Evolutionary conservation across 2,329 filamentous ascomycete species (phyloP).

Genomic region (Fusarium anguioides): DNA sequence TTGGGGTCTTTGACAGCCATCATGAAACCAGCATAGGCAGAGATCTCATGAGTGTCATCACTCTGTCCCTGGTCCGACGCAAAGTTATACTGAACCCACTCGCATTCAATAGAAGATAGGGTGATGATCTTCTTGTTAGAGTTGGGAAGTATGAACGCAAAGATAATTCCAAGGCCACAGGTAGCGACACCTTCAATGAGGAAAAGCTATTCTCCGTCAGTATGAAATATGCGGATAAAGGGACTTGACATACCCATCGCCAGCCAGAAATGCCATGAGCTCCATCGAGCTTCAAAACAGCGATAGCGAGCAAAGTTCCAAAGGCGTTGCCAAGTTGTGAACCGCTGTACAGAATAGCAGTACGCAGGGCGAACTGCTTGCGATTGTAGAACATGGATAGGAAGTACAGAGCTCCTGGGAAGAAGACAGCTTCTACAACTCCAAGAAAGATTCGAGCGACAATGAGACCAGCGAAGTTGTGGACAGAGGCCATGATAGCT

Average conservation of each 20-base stretch:
- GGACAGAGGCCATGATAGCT: neutral
- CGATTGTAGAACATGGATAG: conserved; percentile 11
- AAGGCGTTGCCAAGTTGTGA: conserved; percentile 19
- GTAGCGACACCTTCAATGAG: conserved; percentile 14
- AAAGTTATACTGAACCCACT: conserved; percentile 13
- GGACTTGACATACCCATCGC: conserved; percentile 8
- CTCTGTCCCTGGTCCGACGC: conserved; percentile 5
- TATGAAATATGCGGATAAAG: neutral
- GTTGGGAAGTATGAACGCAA: conserved; percentile 13
- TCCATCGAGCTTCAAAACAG: conserved; percentile 7
- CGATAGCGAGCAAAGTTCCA: conserved; percentile 4
- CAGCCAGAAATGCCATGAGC: conserved; percentile 6
- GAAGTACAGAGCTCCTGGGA: conserved; percentile 12
- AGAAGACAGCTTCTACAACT: conserved; percentile 15
- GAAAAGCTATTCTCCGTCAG: conserved; percentile 7
- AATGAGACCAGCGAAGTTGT: conserved; percentile 4
- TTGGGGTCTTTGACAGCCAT: conserved; percentile 9
- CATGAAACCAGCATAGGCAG: conserved; percentile 42
- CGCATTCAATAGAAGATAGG: conserved; percentile 1
- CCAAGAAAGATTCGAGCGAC: conserved; percentile 14
- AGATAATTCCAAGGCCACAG: conserved; percentile 1
- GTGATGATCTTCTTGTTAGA: neutral
- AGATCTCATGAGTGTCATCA: conserved; percentile 4
- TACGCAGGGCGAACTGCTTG: conserved; percentile 10
- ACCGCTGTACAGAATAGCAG: conserved; percentile 4